Percentiles rank a stretch among this genome's conserved stretches.
Conservation (phyloP, 2,329 filamentous ascomycete species). For the Fusarium hostae region DNA sequence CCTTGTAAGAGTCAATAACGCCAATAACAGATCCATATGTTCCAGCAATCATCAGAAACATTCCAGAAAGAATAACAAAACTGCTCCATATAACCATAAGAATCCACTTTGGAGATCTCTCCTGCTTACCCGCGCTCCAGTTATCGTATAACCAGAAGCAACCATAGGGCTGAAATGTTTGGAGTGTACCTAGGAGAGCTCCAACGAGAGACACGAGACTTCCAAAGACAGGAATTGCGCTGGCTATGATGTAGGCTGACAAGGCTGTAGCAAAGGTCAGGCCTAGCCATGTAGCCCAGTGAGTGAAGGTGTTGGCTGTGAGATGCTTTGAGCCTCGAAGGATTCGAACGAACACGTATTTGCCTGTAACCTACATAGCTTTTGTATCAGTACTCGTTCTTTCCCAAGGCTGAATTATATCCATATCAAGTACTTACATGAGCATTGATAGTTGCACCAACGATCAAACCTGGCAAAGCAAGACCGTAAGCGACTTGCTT, state of each 20-base stretch:
- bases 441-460: conserved; percentile 37
- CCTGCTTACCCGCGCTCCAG: conserved; percentile 31
- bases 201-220: conserved; percentile 46
- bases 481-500: conserved; percentile 59
- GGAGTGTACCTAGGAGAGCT: conserved; percentile 46
- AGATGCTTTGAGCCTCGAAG: conserved; percentile 48
- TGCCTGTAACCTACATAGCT: conserved; percentile 12
- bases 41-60: conserved; percentile 57
- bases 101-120: conserved; percentile 17
- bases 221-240: conserved; percentile 43
- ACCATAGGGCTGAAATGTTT: conserved; percentile 46
- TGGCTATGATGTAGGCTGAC: conserved; percentile 46
- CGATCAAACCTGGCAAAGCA: conserved; percentile 46
- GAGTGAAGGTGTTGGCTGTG: conserved; percentile 41
- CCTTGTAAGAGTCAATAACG: conserved; percentile 49
- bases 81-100: conserved; percentile 23
- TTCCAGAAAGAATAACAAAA: conserved; percentile 36
- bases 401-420: too few species aligned
- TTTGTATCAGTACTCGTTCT: not conserved
- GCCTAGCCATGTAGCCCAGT: conserved; percentile 48
- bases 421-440: conserved; percentile 36
- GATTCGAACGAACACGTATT: conserved; percentile 33
- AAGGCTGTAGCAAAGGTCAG: conserved; percentile 43
- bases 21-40: conserved; percentile 57
- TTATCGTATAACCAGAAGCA: conserved; percentile 48